Evolutionary conservation across 2,329 filamentous ascomycete genomes (phyloP).

Genomic region (Diaporthe sp.): DNA sequence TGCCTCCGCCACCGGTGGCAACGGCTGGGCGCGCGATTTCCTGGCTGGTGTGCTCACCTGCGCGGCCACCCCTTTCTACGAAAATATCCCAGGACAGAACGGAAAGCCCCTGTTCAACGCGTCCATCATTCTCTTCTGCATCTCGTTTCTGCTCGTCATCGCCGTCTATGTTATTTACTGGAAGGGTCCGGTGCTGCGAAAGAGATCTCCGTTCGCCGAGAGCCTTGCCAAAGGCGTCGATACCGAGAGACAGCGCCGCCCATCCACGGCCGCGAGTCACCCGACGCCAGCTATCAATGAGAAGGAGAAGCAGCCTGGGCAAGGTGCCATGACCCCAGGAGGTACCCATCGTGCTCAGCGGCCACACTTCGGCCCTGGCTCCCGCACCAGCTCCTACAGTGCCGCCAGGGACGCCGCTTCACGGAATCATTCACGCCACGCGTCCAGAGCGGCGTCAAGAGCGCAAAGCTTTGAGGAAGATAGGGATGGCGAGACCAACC

Average conservation of each 20-base stretch:
- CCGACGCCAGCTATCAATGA: background rate
- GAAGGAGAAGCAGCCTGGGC: conserved; percentile 15
- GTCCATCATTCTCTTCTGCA: conserved; percentile 74
- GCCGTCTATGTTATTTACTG: conserved; percentile 78
- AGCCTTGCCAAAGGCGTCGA: conserved; percentile 61
- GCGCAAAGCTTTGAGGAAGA: conserved; percentile 39
- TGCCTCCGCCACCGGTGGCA: conserved; percentile 81
- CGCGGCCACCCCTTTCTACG: conserved; percentile 75
- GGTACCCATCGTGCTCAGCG: conserved; percentile 16
- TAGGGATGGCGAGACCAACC: conserved; percentile 15
- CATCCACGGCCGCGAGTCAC: background rate
- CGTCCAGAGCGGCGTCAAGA: conserved; percentile 32
- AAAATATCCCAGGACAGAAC: conserved; percentile 67
- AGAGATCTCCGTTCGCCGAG: conserved; percentile 75
- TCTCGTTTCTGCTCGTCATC: conserved; percentile 72
- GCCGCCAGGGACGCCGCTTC: conserved; percentile 33
- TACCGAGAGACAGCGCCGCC: conserved; percentile 10
- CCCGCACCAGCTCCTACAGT: conserved; percentile 36
- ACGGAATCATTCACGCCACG: conserved; percentile 32
- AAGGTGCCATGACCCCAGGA: background rate
- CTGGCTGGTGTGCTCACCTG: conserved; percentile 80
- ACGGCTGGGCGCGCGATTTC: conserved; percentile 81
- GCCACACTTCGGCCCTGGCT: conserved; percentile 37
- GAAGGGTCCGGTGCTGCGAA: conserved; percentile 72
- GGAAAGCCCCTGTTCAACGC: conserved; percentile 57